Evolutionary conservation across 306 rosid species (phyloP).

Genomic region (Quercus alba): DNA sequence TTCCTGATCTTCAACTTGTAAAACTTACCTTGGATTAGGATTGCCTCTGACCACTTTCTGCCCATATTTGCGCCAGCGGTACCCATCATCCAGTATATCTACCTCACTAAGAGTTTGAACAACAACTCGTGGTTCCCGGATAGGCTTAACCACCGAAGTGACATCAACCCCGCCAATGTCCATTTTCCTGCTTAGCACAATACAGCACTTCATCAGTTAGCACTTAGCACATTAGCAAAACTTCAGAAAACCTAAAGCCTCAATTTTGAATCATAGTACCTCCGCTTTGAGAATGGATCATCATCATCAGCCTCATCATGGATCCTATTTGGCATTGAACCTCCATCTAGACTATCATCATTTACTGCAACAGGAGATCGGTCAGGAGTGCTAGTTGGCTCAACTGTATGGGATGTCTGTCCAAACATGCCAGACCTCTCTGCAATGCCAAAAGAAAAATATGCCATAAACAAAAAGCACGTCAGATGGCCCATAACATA

Average conservation of each 20-base stretch:
- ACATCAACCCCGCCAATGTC: constrained; percentile 65
- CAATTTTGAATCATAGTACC: constrained; percentile 43
- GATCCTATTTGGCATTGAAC: constrained; percentile 43
- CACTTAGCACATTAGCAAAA: constrained; percentile 20
- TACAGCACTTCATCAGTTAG: constrained; percentile 18
- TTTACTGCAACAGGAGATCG: constrained; percentile 45
- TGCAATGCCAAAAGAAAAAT: constrained; percentile 33
- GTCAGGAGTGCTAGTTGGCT: constrained; percentile 60
- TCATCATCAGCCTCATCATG: constrained; percentile 79
- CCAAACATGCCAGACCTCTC: constrained; percentile 63
- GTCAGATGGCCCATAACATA: constrained; percentile 8
- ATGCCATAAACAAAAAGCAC: constrained; percentile 7
- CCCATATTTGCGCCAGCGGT: constrained; percentile 99
- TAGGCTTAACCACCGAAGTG: constrained; percentile 84
- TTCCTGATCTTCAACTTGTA: constrained; percentile 17
- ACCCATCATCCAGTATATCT: constrained; percentile 97
- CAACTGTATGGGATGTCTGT: constrained; percentile 49
- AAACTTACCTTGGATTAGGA: constrained; percentile 90
- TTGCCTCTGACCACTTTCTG: constrained; percentile 99
- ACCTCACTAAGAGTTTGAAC: constrained; percentile 98
- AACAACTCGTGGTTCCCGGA: constrained; percentile 95
- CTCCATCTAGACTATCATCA: constrained; percentile 60
- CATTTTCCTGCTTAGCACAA: constrained; percentile 64
- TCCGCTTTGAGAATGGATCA: constrained; percentile 77
- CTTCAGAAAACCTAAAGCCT: constrained; percentile 12